Base-by-base conservation (phyloP, 2,329 filamentous ascomycete species). In the Clonostachys byssicola region DNA sequence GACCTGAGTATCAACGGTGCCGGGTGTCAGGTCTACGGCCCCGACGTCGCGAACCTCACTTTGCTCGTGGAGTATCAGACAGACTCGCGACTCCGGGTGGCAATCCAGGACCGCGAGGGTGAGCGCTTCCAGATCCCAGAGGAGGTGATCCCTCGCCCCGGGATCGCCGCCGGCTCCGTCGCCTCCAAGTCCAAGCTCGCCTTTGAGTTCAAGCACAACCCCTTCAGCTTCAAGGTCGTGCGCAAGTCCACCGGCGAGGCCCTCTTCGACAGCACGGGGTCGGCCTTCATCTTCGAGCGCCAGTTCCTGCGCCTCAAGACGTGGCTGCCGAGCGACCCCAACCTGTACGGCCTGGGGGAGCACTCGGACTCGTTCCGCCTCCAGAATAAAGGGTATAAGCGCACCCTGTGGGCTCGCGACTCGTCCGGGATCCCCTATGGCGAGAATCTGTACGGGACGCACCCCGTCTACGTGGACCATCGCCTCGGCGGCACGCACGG, bases 241-340 rank as follows among this genome's bases (percentile, higher is more conserved):
- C 77, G 82, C 16, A 76, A 74, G 52, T 73, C 70, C 43, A 84
- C 73, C 5, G 73, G 79, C 0, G 86, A 91, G 57, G 72, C 82
- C 0, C 66, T 91, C 0, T 90, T 90, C 59, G 77, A 79, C 13
- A 89, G 86, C 0, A 66, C 72, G 17, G 82, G 81, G 6, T 80
- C 72, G 3, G 75, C 79, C 12, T 65, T 91, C 14, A 80, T 91
- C 0, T 92, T 81, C 55, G 86, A 90, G 58, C 78, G 90, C 52
- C 88, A 91, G 56, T 91, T 89, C 61, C 78, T 91, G 38, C 86
- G 90, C 55, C 85, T 91, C 52, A 74, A 75, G 5, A 85, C 83
- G 16, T 60, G 72, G 23, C 62, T 90, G 9, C 86, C 86, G 0
- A 75, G 85, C 49, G 77, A 86, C 46, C 89, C 90, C 63, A 89